These are phyloP conservation scores for Picea sitchensis DNA, from an alignment of 75 land plant genomes.

Conservation along the genomic window DNA sequence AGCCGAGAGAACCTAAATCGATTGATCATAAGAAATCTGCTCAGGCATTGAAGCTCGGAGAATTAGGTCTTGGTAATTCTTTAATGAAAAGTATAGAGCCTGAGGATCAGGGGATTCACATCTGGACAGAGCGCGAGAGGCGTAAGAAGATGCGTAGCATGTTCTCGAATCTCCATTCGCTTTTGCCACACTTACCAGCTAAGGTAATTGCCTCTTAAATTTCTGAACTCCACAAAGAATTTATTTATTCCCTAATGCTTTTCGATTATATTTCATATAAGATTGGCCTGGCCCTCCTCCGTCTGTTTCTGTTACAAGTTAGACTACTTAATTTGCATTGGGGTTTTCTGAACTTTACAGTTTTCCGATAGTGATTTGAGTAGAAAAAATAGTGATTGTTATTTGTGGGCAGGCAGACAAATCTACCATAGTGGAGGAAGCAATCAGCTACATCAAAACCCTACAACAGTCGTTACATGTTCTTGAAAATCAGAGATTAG, in stretches of 20 bases:
- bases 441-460: conserved; percentile 55
- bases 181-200: conserved; percentile 72
- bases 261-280: too few species aligned
- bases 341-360: too few species aligned
- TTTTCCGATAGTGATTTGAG: neutral
- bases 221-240: neutral
- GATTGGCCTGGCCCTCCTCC: too few species aligned
- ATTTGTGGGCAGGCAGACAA: conserved; percentile 56
- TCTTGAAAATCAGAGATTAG: conserved; percentile 46
- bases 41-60: too few species aligned
- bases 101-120: conserved; percentile 66
- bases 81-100: too few species aligned
- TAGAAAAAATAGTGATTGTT: neutral
- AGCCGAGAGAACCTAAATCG: too few species aligned
- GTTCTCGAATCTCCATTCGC: conserved; percentile 76
- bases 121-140: conserved; percentile 84
- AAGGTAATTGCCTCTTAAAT: conserved; percentile 38
- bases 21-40: too few species aligned
- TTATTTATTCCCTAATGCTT: too few species aligned
- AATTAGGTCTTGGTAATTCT: too few species aligned
- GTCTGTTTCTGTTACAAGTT: too few species aligned
- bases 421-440: conserved; percentile 79
- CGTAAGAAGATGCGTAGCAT: conserved; percentile 83
- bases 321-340: too few species aligned
- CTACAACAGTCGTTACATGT: conserved; percentile 44